phyloP scores from a whole-genome alignment of 139 green algal species.

The Chlamydomonas sphaeroides region DNA sequence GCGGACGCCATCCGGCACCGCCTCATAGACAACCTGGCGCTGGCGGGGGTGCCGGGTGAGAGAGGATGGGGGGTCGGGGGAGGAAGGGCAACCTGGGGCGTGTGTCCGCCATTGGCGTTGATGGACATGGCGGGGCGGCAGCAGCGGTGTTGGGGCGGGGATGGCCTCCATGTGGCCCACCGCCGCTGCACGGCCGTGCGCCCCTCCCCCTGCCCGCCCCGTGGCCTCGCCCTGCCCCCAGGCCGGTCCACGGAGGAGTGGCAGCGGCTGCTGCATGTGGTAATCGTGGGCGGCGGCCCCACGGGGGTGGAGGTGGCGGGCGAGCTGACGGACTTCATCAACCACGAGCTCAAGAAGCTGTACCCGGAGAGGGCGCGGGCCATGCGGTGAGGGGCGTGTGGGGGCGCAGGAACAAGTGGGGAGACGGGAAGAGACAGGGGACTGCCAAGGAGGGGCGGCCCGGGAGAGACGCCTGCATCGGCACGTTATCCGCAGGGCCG shows the following conservation, averaged over 20 bases:
- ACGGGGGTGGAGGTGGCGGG: constrained; percentile 73
- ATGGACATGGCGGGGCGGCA: no score
- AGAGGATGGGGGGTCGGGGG: no score
- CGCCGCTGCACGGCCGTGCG: no score
- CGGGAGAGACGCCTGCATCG: no score
- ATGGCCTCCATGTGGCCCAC: no score
- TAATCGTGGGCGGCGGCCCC: constrained; percentile 90
- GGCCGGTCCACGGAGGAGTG: constrained; percentile 41
- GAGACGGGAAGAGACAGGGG: no score
- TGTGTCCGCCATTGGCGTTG: no score
- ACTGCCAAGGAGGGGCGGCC: no score
- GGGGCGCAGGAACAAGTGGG: not conserved
- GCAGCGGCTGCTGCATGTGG: constrained; percentile 73
- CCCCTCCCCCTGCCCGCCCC: not conserved
- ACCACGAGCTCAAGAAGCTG: constrained; percentile 61
- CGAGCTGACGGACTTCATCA: constrained; percentile 81
- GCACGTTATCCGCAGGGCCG: no score
- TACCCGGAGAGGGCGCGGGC: constrained; percentile 64
- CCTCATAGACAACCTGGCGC: constrained; percentile 79
- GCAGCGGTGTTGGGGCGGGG: no score
- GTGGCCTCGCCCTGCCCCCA: not conserved
- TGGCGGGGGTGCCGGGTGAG: constrained; percentile 72
- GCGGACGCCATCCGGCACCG: constrained; percentile 36
- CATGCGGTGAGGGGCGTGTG: constrained; percentile 48
- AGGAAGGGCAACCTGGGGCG: no score